These are phyloP conservation scores for Sphaerostilbella broomeana DNA, from an alignment of 2,329 filamentous ascomycete species.

Conservation along the genomic window DNA sequence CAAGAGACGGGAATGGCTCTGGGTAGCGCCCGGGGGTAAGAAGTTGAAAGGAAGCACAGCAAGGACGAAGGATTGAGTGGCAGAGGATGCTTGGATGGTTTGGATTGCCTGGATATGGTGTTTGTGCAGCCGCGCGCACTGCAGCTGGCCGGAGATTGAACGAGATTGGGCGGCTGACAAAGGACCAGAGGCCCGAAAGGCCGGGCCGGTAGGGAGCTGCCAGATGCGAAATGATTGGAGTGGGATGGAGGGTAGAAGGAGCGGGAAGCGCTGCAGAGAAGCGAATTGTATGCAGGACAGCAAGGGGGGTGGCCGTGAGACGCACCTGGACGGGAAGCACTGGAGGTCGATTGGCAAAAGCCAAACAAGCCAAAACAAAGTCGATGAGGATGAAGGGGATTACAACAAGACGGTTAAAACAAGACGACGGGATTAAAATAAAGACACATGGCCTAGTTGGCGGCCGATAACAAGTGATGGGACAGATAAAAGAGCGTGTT, in stretches of 20 bases:
- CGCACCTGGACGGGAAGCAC: background rate
- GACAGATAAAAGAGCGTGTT: too few species aligned
- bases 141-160: too few species aligned
- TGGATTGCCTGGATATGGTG: background rate
- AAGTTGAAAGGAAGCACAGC: background rate
- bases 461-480: too few species aligned
- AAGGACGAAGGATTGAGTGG: too few species aligned
- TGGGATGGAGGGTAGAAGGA: background rate
- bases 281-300: background rate
- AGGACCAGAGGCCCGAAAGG: too few species aligned
- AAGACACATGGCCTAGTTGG: too few species aligned
- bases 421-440: too few species aligned
- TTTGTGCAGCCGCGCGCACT: background rate
- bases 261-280: background rate
- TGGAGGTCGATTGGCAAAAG: constrained; percentile 8
- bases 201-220: background rate
- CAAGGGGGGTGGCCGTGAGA: background rate
- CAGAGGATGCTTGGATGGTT: background rate
- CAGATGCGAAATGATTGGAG: constrained; percentile 5
- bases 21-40: constrained; percentile 1
- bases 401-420: background rate
- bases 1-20: background rate
- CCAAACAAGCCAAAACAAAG: background rate
- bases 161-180: too few species aligned
- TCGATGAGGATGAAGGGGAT: background rate